phyloP scores from a whole-genome alignment of 2,329 filamentous ascomycete genomes.

The Fusarium chuoi region DNA sequence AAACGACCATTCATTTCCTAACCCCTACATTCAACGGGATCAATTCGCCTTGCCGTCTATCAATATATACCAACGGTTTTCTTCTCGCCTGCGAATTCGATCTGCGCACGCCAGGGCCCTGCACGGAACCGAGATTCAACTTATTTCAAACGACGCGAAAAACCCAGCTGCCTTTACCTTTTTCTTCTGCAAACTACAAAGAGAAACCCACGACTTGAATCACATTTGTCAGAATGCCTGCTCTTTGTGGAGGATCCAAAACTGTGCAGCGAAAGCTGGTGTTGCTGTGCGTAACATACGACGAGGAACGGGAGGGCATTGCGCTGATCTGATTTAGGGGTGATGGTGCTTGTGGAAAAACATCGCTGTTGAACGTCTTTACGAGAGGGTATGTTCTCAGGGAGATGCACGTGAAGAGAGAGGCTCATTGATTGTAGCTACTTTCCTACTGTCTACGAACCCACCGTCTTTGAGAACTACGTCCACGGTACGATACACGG shows the following conservation, averaged over 20 bases:
- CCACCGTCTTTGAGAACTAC: conserved; percentile 98
- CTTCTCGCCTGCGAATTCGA: conserved; percentile 9
- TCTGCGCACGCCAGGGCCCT: conserved; percentile 24
- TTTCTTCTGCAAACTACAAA: neutral
- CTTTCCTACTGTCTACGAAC: conserved; percentile 98
- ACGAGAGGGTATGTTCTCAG: conserved; percentile 81
- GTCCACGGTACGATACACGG: conserved; percentile 78
- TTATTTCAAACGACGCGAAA: conserved; percentile 4
- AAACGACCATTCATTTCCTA: neutral
- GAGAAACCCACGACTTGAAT: conserved; percentile 1
- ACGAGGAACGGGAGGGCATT: neutral
- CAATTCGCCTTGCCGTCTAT: neutral
- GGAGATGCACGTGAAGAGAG: neutral
- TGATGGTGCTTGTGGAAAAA: conserved; percentile 97
- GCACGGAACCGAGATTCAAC: conserved; percentile 35
- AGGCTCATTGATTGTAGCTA: conserved; percentile 66
- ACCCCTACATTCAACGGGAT: neutral
- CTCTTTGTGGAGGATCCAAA: conserved; percentile 76
- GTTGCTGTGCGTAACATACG: conserved; percentile 69
- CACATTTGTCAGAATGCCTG: conserved; percentile 38
- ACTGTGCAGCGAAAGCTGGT: conserved; percentile 97
- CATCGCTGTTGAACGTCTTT: conserved; percentile 96
- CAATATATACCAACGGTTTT: neutral
- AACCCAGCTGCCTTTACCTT: neutral
- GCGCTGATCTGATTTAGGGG: conserved; percentile 66